Percentiles rank a stretch among this genome's conserved stretches.
These are phyloP conservation scores for Alternaria burnsii DNA, from an alignment of 2,329 filamentous ascomycete genomes.

Conservation along the genomic window DNA sequence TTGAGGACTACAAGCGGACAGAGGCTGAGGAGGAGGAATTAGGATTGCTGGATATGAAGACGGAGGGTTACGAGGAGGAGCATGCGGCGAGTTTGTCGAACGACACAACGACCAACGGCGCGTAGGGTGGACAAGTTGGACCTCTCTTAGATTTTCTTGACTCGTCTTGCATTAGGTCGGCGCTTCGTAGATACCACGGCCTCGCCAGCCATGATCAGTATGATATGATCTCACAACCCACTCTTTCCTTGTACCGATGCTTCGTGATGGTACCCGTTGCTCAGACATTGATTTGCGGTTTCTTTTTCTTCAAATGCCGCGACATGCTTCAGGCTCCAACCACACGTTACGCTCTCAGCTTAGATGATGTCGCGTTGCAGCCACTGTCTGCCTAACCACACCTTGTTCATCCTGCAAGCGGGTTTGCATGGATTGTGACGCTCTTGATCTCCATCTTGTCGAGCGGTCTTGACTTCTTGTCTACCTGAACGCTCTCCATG, in stretches of 20 bases:
- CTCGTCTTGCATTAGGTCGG: conserved; percentile 36
- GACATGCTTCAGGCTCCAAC: conserved; percentile 1
- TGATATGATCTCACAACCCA: conserved; percentile 13
- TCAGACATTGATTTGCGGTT: not conserved
- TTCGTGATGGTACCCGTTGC: not conserved
- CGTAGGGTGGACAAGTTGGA: conserved; percentile 12
- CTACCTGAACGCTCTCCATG: conserved; percentile 75
- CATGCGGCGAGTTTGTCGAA: conserved; percentile 33
- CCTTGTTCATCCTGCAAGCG: conserved; percentile 64
- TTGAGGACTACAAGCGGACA: conserved; percentile 85
- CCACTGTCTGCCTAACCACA: not conserved
- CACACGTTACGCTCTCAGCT: not conserved
- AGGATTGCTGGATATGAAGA: conserved; percentile 90
- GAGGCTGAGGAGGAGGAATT: conserved; percentile 93
- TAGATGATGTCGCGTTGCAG: conserved; percentile 43
- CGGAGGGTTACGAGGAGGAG: conserved; percentile 78
- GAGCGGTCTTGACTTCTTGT: conserved; percentile 79
- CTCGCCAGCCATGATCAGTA: conserved; percentile 42
- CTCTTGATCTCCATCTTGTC: conserved; percentile 71
- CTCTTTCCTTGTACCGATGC: conserved; percentile 2
- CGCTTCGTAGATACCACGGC: conserved; percentile 48
- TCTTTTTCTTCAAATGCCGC: not conserved
- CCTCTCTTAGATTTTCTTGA: conserved; percentile 27
- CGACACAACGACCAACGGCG: conserved; percentile 31
- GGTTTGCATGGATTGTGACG: conserved; percentile 81